These are phyloP conservation scores for Serendipita vermifera DNA, from an alignment of 768 basidiomycete species.

Conservation along the genomic window DNA sequence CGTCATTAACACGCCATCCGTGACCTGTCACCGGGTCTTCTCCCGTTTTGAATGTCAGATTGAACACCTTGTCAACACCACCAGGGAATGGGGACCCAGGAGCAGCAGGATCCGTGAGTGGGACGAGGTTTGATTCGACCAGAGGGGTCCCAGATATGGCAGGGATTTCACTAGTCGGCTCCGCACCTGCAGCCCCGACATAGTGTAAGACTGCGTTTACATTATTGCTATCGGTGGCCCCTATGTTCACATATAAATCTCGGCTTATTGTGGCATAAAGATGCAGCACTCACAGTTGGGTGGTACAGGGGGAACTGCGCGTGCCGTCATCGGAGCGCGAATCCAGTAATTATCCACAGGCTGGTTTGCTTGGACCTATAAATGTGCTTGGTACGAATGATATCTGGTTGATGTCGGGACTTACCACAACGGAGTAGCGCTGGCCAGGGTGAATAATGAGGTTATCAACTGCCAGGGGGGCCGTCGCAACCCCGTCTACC, in stretches of 20 bases:
- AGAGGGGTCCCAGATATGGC: background rate
- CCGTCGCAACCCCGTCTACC: constrained; percentile 30
- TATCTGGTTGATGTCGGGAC: background rate
- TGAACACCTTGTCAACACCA: constrained; percentile 1
- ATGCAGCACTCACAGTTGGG: background rate
- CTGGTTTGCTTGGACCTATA: constrained; percentile 25
- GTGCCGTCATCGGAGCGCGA: constrained; percentile 10
- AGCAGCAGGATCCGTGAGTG: constrained; percentile 2
- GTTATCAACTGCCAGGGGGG: constrained; percentile 29
- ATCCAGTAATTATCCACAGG: constrained; percentile 33
- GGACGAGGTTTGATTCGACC: background rate
- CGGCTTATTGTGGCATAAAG: background rate
- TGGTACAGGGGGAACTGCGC: background rate
- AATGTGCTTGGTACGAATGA: background rate
- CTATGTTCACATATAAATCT: background rate
- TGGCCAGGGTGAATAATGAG: constrained; percentile 39
- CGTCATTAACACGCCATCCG: background rate
- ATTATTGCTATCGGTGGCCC: constrained; percentile 6
- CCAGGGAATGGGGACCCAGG: background rate
- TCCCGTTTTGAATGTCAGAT: background rate
- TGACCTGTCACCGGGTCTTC: background rate
- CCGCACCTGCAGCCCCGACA: background rate
- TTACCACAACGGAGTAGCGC: constrained; percentile 35
- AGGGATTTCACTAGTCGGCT: background rate
- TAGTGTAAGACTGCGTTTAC: constrained; percentile 6